These are phyloP conservation scores for Trichopus zeylanicus DNA, from an alignment of 116 monocot species.

Conservation along the genomic window DNA sequence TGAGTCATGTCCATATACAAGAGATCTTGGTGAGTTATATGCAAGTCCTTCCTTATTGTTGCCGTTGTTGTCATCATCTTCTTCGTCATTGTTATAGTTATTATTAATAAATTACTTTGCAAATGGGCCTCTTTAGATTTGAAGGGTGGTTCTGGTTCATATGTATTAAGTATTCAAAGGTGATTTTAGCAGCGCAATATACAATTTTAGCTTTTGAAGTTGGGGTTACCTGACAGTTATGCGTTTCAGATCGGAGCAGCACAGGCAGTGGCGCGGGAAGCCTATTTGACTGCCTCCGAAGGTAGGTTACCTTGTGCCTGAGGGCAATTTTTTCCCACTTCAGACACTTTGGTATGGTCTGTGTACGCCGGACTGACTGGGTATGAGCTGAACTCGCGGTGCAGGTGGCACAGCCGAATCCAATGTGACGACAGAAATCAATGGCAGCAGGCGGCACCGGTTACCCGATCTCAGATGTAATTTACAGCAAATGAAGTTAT, in stretches of 20 bases:
- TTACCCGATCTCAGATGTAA: constrained; percentile 49
- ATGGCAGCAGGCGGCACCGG: constrained; percentile 30
- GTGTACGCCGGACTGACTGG: background rate
- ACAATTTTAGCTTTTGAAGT: background rate
- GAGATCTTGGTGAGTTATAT: too few species aligned
- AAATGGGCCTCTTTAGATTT: too few species aligned
- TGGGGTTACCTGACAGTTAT: background rate
- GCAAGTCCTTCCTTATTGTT: too few species aligned
- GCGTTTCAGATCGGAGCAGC: constrained; percentile 56
- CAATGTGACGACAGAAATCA: constrained; percentile 16
- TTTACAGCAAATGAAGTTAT: background rate
- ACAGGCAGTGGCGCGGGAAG: constrained; percentile 66
- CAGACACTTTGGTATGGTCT: background rate
- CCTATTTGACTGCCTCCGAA: constrained; percentile 61
- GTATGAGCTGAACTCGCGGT: background rate
- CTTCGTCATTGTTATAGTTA: too few species aligned
- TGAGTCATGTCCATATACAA: too few species aligned
- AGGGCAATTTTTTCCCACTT: background rate
- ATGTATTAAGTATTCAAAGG: too few species aligned
- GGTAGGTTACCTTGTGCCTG: constrained; percentile 10
- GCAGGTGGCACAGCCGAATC: constrained; percentile 15
- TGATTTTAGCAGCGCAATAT: too few species aligned
- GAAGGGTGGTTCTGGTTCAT: too few species aligned
- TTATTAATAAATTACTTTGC: too few species aligned
- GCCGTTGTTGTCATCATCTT: too few species aligned